phyloP scores from a whole-genome alignment of 805 yeast species.

The Kluyveromyces aestuarii region DNA sequence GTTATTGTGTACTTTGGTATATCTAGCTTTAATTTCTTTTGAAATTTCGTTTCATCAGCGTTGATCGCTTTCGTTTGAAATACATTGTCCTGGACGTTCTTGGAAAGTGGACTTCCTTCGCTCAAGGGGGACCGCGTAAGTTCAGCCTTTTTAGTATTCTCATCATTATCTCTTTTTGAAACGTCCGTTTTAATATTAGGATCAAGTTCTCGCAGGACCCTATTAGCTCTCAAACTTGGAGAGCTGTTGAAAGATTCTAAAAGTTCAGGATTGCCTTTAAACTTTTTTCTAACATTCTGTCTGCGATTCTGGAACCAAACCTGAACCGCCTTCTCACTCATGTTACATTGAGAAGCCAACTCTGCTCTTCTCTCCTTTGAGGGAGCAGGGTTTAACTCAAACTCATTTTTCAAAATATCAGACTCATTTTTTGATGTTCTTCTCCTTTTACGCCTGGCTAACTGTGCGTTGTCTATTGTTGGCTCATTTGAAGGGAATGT shows the following conservation, averaged over 20 bases:
- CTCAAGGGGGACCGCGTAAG: constrained; percentile 5
- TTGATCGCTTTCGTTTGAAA: not conserved
- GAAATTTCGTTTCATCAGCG: not conserved
- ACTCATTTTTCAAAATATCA: constrained; percentile 71
- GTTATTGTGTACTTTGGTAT: constrained; percentile 1
- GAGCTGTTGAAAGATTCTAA: constrained; percentile 21
- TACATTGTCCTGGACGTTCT: constrained; percentile 3
- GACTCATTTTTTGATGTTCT: constrained; percentile 88
- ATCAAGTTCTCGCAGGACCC: not conserved
- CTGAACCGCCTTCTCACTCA: constrained; percentile 97
- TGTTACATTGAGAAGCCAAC: constrained; percentile 72
- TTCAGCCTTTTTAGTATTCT: not conserved
- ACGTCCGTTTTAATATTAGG: constrained; percentile 4
- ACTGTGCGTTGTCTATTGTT: constrained; percentile 77
- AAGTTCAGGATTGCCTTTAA: not conserved
- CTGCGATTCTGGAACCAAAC: constrained; percentile 97
- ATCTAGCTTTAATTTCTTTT: constrained; percentile 1
- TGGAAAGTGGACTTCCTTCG: not conserved
- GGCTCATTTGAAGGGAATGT: constrained; percentile 82
- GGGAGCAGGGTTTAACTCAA: constrained; percentile 71
- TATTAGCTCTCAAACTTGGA: not conserved
- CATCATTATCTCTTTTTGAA: not conserved
- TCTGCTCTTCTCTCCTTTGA: constrained; percentile 64
- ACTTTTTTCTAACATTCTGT: constrained; percentile 57
- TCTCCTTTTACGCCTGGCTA: constrained; percentile 90